Evolutionary conservation across 768 basidiomycete species (phyloP).

Genomic region (Suillus fuscotomentosus): DNA sequence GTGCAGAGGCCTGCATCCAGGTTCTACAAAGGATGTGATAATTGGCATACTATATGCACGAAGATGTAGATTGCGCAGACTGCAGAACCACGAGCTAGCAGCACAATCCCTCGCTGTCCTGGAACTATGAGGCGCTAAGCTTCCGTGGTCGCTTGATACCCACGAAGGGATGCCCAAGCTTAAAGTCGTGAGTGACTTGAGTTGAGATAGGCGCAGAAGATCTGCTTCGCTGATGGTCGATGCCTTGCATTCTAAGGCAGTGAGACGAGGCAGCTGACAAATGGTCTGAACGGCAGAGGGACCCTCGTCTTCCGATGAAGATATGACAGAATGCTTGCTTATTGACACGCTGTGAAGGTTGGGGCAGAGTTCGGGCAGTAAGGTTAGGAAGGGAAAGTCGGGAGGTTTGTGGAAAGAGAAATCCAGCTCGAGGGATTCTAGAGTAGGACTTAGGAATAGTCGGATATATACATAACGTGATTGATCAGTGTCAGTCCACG

Average conservation of each 20-base stretch:
- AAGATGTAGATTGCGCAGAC: background rate
- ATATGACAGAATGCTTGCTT: slow-evolving; percentile 3
- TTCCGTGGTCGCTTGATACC: background rate
- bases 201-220: background rate
- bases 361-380: background rate
- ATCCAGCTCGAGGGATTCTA: slow-evolving; percentile 2
- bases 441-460: slow-evolving; percentile 1
- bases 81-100: background rate
- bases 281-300: background rate
- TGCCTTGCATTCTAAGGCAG: background rate
- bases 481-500: slow-evolving; percentile 4
- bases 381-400: background rate
- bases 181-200: background rate
- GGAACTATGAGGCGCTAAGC: background rate
- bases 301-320: background rate
- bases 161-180: slow-evolving; percentile 2
- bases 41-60: background rate
- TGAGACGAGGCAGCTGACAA: background rate
- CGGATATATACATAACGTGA: slow-evolving; percentile 1
- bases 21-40: background rate
- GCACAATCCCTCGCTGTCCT: background rate
- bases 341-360: background rate
- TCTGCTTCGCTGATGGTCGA: slow-evolving; percentile 1
- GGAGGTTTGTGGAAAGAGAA: slow-evolving; percentile 4
- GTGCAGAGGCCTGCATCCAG: background rate